A percentile compares a stretch with the other conserved stretches of the same genome.
Conservation (phyloP, 2,329 filamentous ascomycete genomes). For the Periconia digitata region DNA sequence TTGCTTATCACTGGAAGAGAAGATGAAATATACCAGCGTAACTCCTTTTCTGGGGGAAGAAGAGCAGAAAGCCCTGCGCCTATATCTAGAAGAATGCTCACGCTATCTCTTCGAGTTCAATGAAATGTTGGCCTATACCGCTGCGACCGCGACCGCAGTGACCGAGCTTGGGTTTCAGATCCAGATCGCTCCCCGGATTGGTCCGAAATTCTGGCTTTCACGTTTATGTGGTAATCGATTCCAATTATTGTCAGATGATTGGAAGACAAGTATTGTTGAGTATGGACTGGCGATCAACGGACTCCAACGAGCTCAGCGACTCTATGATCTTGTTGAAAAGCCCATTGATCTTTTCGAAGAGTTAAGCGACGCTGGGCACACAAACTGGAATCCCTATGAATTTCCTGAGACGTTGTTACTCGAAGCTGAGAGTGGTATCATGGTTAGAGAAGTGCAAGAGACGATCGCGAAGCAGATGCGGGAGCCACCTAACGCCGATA, state of each 20-base stretch:
- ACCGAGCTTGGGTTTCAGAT: background rate
- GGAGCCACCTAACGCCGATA: conserved; percentile 14
- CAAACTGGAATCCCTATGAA: conserved; percentile 55
- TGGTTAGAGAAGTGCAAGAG: conserved; percentile 63
- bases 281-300: conserved; percentile 31
- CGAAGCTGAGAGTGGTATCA: conserved; percentile 63
- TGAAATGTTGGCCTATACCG: background rate
- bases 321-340: conserved; percentile 14
- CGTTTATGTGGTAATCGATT: conserved; percentile 21
- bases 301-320: conserved; percentile 29
- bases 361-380: conserved; percentile 55
- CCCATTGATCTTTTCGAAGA: conserved; percentile 33
- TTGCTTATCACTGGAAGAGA: conserved; percentile 15
- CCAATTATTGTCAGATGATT: conserved; percentile 12
- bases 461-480: conserved; percentile 62
- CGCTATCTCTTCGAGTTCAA: conserved; percentile 10
- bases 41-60: background rate
- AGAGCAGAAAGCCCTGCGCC: conserved; percentile 1
- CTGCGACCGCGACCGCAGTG: background rate
- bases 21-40: background rate
- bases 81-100: conserved; percentile 16
- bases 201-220: conserved; percentile 24
- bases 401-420: conserved; percentile 64
- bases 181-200: conserved; percentile 18
- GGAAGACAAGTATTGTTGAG: conserved; percentile 23